phyloP scores from a whole-genome alignment of 2,329 filamentous ascomycete genomes.

The Pseudogymnoascus sp. region DNA sequence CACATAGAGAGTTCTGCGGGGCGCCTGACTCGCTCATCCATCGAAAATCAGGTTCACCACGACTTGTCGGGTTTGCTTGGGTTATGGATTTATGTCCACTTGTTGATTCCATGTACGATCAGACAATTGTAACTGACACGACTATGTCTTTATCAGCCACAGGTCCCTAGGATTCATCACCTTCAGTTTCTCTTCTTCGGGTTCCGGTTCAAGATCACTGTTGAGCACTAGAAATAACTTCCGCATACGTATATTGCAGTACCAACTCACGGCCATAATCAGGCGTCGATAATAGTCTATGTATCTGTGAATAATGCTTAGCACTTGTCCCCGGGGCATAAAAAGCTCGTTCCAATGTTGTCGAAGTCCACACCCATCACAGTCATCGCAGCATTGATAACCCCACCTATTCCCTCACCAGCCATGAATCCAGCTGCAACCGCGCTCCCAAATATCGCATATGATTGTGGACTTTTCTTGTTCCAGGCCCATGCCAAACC shows the following conservation, averaged over 20 bases:
- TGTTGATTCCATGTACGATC: background rate
- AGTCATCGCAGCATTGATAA: constrained; percentile 16
- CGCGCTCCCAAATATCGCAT: constrained; percentile 16
- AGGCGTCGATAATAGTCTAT: background rate
- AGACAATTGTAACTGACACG: background rate
- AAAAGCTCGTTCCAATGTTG: constrained; percentile 4
- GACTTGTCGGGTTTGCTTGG: background rate
- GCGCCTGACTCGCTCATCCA: background rate
- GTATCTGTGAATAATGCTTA: background rate
- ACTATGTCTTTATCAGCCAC: background rate
- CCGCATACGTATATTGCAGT: background rate
- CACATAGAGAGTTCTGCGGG: background rate
- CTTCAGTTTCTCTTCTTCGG: background rate
- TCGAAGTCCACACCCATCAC: constrained; percentile 1
- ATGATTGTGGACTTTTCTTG: constrained; percentile 11
- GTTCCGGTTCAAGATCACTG: background rate
- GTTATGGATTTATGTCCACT: background rate
- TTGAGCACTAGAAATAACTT: background rate
- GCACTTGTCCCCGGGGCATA: background rate
- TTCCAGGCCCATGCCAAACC: constrained; percentile 15
- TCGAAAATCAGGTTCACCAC: background rate
- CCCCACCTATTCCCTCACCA: constrained; percentile 18
- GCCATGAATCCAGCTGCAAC: constrained; percentile 17
- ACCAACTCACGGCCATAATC: background rate
- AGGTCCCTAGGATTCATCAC: background rate